A percentile compares a stretch with the other conserved stretches of the same genome.
These are phyloP conservation scores for Anacardium occidentale DNA, from an alignment of 345 rosid genomes.

Conservation along the genomic window DNA sequence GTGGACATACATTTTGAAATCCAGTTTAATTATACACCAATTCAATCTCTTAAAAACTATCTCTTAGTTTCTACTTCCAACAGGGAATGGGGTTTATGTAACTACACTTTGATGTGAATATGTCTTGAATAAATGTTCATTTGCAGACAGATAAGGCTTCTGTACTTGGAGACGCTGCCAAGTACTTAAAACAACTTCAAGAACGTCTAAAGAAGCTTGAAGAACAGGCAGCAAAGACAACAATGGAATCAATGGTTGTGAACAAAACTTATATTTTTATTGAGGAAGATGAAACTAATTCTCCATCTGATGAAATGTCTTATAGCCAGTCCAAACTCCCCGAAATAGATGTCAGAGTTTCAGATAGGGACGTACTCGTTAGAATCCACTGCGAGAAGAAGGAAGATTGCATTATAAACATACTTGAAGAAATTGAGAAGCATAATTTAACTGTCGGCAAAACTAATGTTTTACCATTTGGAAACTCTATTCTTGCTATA, in stretches of 20 bases:
- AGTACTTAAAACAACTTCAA: conserved; percentile 59
- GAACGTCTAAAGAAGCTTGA: conserved; percentile 55
- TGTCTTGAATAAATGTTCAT: background rate
- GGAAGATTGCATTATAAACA: conserved; percentile 34
- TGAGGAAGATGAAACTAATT: conserved; percentile 31
- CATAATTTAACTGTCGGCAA: conserved; percentile 40
- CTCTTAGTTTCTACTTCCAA: background rate
- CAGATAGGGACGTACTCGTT: conserved; percentile 48
- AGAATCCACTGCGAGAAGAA: conserved; percentile 59
- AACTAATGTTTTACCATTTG: conserved; percentile 51
- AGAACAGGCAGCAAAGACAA: conserved; percentile 44
- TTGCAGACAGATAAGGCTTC: conserved; percentile 64
- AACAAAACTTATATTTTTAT: conserved; percentile 39
- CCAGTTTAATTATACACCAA: background rate
- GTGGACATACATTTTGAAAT: background rate
- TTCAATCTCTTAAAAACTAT: background rate
- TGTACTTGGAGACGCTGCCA: conserved; percentile 58
- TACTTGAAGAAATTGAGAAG: conserved; percentile 47
- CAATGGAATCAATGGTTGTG: conserved; percentile 47
- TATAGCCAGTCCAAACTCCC: conserved; percentile 33
- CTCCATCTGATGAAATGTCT: conserved; percentile 34
- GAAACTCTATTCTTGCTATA: conserved; percentile 52
- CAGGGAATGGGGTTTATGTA: too few species aligned
- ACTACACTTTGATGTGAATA: too few species aligned
- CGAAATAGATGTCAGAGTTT: conserved; percentile 62